Evolutionary conservation across 2,329 filamentous ascomycete genomes (phyloP), one percentile per base, ranked within the genome.

Genomic region (Chaetomiaceae sp.): DNA sequence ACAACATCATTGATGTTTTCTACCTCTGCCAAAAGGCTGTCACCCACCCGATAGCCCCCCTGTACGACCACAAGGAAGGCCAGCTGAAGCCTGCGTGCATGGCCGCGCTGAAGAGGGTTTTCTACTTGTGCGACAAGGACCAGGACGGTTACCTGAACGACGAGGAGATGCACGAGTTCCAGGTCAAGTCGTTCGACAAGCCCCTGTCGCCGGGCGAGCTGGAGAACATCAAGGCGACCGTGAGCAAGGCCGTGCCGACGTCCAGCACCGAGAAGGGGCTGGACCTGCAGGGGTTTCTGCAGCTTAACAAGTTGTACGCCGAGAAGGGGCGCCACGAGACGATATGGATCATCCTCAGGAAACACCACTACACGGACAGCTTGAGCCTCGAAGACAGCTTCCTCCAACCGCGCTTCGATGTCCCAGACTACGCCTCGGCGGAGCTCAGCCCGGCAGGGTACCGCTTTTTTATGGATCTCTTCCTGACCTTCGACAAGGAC

Each of bases 21-120:
- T 97, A 96, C 64, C 82, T 99, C 13, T 99, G 93, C 68, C 93
- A 99, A 68, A 97, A 97, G 66, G 93, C 93, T 16, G 92, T 99
- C 61, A 96, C 91, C 2, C 91, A 97, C 67, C 93, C 93, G 0
- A 95, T 99, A 59, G 92, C 93, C 1, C 93, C 93, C 6, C 78
- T 99, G 5, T 99, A 95, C 66, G 93, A 99, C 69, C 91, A 95
- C 53, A 99, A 97, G 70, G 93, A 99, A 69, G 83, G 76, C 1
- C 79, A 82, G 50, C 73, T 99, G 45, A 99, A 99, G 70, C 91
- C 91, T 0, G 87, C 87, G 0, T 93, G 92, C 31, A 81, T 95
- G 10, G 86, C 87, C 35, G 93, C 93, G 3, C 70, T 99, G 46
- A 88, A 85, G 62, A 81, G 93, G 43, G 88, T 99, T 45, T 99